Percentiles rank a stretch among this genome's conserved stretches.
phyloP scores from a whole-genome alignment of 2,329 filamentous ascomycete genomes.

The Cercospora zeae-maydis region DNA sequence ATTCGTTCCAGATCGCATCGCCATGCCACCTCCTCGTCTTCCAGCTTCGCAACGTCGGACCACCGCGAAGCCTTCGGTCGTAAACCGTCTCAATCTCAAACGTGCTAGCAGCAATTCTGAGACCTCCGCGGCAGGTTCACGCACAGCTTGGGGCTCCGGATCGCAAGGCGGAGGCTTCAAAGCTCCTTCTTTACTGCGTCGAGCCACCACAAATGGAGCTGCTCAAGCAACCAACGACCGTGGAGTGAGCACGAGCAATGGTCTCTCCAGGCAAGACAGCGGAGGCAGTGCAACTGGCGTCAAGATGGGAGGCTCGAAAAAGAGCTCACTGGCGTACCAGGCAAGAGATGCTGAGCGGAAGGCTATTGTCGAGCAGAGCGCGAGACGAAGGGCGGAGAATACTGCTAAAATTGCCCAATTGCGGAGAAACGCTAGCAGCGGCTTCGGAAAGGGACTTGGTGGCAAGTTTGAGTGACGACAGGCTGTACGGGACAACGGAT shows the following conservation, averaged over 20 bases:
- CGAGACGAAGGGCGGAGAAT: slow-evolving; percentile 50
- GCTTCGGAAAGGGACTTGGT: slow-evolving; percentile 37
- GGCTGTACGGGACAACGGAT: not conserved
- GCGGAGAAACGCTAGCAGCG: slow-evolving; percentile 40
- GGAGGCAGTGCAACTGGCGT: slow-evolving; percentile 30
- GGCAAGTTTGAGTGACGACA: slow-evolving; percentile 44
- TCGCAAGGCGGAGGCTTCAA: slow-evolving; percentile 53
- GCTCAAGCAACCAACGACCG: slow-evolving; percentile 33
- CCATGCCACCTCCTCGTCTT: slow-evolving; percentile 40
- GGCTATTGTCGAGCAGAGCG: slow-evolving; percentile 49
- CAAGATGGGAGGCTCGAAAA: slow-evolving; percentile 53
- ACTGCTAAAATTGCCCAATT: slow-evolving; percentile 45
- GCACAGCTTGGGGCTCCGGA: slow-evolving; percentile 40
- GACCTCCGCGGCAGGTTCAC: slow-evolving; percentile 15
- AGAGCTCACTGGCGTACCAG: slow-evolving; percentile 58
- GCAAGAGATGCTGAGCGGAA: slow-evolving; percentile 56
- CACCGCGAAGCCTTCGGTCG: slow-evolving; percentile 47
- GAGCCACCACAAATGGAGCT: slow-evolving; percentile 59
- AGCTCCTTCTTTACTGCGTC: slow-evolving; percentile 66
- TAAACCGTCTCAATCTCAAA: slow-evolving; percentile 72
- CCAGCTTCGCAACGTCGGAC: slow-evolving; percentile 37
- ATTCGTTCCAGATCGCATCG: slow-evolving; percentile 29
- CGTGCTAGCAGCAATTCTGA: slow-evolving; percentile 28
- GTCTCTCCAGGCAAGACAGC: slow-evolving; percentile 31
- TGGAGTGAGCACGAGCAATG: slow-evolving; percentile 38